These are phyloP conservation scores for Ogataea kodamae DNA, from an alignment of 805 yeast species.

Conservation along the genomic window DNA sequence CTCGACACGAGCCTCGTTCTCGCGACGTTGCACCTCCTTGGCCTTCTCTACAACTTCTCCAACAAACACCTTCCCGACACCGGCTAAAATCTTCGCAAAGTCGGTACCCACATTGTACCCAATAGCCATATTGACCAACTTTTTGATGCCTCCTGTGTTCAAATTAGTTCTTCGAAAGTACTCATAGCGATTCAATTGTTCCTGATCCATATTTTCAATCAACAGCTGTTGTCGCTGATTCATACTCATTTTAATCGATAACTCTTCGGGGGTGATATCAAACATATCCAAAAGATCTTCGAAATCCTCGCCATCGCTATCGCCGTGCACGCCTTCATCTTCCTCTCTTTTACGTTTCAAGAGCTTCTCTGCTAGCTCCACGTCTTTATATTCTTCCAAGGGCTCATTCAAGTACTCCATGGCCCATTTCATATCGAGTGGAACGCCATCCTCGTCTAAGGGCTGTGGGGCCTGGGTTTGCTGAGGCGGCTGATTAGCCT, in stretches of 20 bases:
- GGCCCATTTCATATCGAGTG: conserved; percentile 27
- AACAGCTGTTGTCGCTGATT: conserved; percentile 61
- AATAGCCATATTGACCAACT: conserved; percentile 70
- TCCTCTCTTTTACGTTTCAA: conserved; percentile 27
- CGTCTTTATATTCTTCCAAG: conserved; percentile 20
- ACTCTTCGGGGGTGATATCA: conserved; percentile 32
- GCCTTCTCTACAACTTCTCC: conserved; percentile 88
- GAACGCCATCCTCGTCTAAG: conserved; percentile 19
- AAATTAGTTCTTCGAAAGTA: conserved; percentile 77
- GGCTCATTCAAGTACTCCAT: conserved; percentile 25
- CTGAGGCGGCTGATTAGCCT: conserved; percentile 4
- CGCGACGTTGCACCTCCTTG: conserved; percentile 60
- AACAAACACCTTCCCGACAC: conserved; percentile 83
- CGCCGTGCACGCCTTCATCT: conserved; percentile 27
- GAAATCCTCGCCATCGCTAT: conserved; percentile 29
- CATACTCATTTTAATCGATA: conserved; percentile 36
- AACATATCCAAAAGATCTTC: conserved; percentile 31
- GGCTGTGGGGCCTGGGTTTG: conserved; percentile 6
- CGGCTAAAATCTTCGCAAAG: conserved; percentile 77
- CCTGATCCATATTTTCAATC: conserved; percentile 70
- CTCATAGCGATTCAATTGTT: conserved; percentile 84
- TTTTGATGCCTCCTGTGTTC: conserved; percentile 72
- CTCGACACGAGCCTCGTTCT: conserved; percentile 40
- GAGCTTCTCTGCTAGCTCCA: conserved; percentile 23
- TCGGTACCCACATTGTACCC: conserved; percentile 79